Base-by-base conservation (phyloP, 1,284 basidiomycete species). In the Porodaedalea pini region DNA sequence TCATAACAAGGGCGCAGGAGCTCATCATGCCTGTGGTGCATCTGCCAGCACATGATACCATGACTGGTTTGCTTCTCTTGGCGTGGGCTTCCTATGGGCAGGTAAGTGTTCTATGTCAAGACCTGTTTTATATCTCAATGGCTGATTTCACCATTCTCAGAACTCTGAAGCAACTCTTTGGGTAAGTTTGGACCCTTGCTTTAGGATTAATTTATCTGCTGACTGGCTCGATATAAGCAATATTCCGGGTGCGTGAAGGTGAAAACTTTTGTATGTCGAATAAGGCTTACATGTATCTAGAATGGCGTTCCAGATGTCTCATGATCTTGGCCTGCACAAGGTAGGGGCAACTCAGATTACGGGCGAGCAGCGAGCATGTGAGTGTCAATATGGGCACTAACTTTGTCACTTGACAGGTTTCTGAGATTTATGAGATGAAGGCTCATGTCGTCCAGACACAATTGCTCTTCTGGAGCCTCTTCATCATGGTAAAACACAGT, bases 1-100 rank as follows among this genome's bases (percentile, higher is more conserved):
- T 74, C 58, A 70, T 75, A 45, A 70, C 73, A n/a, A 74, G 73
- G 61, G 74, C 74, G 0, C 71, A 75, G 58, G 70, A 74, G 49
- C 64, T 75, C 2, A 65, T 74, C 32, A 66, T 73, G 2, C 73
- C 74, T 0, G 64, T 75, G 0, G 55, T 76, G 19, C 73, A 74
- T 40, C 64, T 76, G 2, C 75, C 75, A 0, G 69, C 73, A 0
- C 67, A 67, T 29, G 75, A 75, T 56, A 69, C 69, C 2, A 67
- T 70, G 0, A 72, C 73, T 0, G 73, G 71, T 11, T 62, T 76
- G 8, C 61, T 75, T 1, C 60, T 72, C 7, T 65, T 76, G 15
- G 68, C 73, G 19, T 75, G 73, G 72, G 70, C 70, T 6, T 70
- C 70, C 50, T 75, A 69, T 56, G 75, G 75, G 0, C 73, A 65